Conservation (phyloP, 2,329 filamentous ascomycete genomes). For the Apiospora kogelbergensis region DNA sequence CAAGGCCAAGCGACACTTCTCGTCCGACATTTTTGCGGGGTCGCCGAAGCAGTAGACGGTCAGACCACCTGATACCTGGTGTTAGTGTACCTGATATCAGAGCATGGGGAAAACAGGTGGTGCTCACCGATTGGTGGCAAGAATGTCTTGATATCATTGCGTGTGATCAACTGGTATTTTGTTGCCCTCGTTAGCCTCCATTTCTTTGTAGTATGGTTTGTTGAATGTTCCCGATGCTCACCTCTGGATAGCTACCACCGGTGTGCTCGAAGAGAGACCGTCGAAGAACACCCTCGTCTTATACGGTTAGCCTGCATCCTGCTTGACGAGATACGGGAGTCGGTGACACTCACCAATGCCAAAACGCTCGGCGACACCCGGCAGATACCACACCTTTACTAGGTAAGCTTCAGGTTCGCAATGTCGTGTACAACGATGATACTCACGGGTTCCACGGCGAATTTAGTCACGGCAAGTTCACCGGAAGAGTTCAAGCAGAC, state of each 20-base stretch:
- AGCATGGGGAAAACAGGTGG: background rate
- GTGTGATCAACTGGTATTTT: slow-evolving; percentile 71
- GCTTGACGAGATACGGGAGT: background rate
- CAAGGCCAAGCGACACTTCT: slow-evolving; percentile 75
- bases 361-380: slow-evolving; percentile 87
- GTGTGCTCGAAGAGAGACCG: slow-evolving; percentile 92
- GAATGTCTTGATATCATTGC: slow-evolving; percentile 92
- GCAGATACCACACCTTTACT: slow-evolving; percentile 71
- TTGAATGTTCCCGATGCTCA: slow-evolving; percentile 23
- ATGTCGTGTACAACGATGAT: slow-evolving; percentile 16
- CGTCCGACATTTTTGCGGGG: slow-evolving; percentile 88
- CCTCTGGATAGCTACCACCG: slow-evolving; percentile 91
- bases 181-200: background rate
- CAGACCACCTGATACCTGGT: slow-evolving; percentile 60
- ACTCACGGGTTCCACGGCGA: slow-evolving; percentile 88
- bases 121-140: slow-evolving; percentile 79
- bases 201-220: background rate
- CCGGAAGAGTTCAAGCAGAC: slow-evolving; percentile 84
- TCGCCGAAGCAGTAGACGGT: slow-evolving; percentile 98
- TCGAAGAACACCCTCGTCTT: slow-evolving; percentile 82
- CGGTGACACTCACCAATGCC: slow-evolving; percentile 65
- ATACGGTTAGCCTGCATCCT: slow-evolving; percentile 24
- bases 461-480: slow-evolving; percentile 91
- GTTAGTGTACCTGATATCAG: background rate
- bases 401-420: background rate